phyloP scores from a whole-genome alignment of 257 asterid species.

The Striga asiatica region DNA sequence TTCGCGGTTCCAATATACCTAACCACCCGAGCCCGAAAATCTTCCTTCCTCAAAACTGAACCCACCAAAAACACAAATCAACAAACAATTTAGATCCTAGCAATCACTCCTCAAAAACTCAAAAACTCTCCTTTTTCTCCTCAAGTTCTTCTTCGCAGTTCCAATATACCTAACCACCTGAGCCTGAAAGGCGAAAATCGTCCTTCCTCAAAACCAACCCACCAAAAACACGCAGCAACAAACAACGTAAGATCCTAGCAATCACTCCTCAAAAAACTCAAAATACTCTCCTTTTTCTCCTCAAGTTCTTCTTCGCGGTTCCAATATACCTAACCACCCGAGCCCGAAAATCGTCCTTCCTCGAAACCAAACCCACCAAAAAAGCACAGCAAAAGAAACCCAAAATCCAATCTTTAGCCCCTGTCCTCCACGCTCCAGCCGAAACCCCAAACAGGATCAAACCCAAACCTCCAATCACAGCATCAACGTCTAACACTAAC shows the following conservation, averaged over 20 bases:
- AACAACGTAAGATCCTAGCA: not conserved
- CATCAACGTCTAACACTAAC: slow-evolving; percentile 24
- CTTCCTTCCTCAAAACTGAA: slow-evolving; percentile 32
- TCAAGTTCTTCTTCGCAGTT: slow-evolving; percentile 20
- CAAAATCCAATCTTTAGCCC: slow-evolving; percentile 46
- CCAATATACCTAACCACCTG: slow-evolving; percentile 18
- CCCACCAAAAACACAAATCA: slow-evolving; percentile 53
- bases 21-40: slow-evolving; percentile 22
- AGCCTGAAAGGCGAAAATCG: slow-evolving; percentile 23
- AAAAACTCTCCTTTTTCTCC: slow-evolving; percentile 32
- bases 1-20: slow-evolving; percentile 17
- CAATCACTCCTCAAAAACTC: slow-evolving; percentile 33
- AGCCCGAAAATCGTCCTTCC: slow-evolving; percentile 30
- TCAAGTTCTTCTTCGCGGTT: slow-evolving; percentile 20
- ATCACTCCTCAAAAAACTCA: slow-evolving; percentile 11
- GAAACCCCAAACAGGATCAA: slow-evolving; percentile 49
- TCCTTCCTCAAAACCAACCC: slow-evolving; percentile 36
- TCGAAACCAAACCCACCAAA: slow-evolving; percentile 33
- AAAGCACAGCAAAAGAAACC: slow-evolving; percentile 72
- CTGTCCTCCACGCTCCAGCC: slow-evolving; percentile 42
- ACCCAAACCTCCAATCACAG: slow-evolving; percentile 31
- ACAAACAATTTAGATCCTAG: slow-evolving; percentile 61
- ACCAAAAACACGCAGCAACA: not conserved
- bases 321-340: slow-evolving; percentile 18
- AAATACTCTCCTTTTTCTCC: slow-evolving; percentile 30